A percentile compares a stretch with the other conserved stretches of the same genome.
phyloP scores from a whole-genome alignment of 305 asterid species.

The Fraxinus albicans region DNA sequence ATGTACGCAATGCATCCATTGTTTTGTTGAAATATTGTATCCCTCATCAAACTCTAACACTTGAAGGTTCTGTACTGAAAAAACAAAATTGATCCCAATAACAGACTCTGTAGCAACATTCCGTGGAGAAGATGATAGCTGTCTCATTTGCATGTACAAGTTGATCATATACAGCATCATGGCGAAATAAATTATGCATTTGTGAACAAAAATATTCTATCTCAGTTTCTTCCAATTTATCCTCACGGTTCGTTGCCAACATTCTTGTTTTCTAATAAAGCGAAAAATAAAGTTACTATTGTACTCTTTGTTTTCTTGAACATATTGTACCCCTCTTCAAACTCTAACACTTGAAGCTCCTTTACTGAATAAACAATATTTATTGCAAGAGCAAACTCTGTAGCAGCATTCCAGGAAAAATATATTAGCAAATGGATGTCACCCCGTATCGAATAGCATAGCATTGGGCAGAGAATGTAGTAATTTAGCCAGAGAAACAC shows the following conservation, averaged over 20 bases:
- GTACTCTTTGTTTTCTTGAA: not conserved
- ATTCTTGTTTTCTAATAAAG: not conserved
- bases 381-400: not conserved
- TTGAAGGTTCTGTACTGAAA: not conserved
- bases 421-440: not conserved
- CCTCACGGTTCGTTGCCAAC: not conserved
- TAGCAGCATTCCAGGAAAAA: not conserved
- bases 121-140: not conserved
- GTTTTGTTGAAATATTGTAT: not conserved
- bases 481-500: not conserved
- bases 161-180: not conserved
- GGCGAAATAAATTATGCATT: not conserved
- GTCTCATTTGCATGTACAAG: not conserved
- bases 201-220: not conserved
- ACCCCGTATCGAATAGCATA: not conserved
- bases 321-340: not conserved
- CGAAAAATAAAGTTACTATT: not conserved
- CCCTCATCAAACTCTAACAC: not conserved
- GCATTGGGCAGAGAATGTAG: not conserved
- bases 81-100: not conserved
- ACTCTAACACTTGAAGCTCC: not conserved
- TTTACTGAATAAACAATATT: not conserved
- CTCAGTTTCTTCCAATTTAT: not conserved
- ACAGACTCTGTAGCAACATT: not conserved
- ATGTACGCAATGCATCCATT: not conserved